Base-by-base conservation (phyloP, 202 grass and related monocot species). In the Bolboschoenoplectus hybrid region DNA sequence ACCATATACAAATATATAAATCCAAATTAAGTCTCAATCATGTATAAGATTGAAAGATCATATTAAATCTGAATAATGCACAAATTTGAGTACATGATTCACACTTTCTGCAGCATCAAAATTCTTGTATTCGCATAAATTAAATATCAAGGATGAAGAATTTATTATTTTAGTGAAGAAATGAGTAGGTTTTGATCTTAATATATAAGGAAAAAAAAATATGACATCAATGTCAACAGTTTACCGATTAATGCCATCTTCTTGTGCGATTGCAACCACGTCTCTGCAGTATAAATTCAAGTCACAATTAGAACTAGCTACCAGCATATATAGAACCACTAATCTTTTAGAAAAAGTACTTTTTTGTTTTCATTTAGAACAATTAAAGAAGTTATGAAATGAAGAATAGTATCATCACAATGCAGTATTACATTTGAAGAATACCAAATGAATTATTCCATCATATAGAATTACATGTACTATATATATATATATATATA, bases 261-360 rank as follows among this genome's bases (percentile, higher is more conserved):
- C 67, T 45, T 71, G 41, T 70, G 67, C 40, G 67, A 44, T n/a
- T 70, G 38, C 67, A 44, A 43, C 67, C 67, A 70, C 6, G 67
- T 43, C 14, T 70, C 67, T 70, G 67, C 67, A 70, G 40, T 1
- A 70, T 44, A 43, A 70, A 70, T 70, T 43, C 36, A 7, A 70
- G 3, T 6, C 4, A n/a, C 11, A 70, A n/a, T 44, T 70, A 70
- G 34, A 66, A 12, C 26, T 26, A 66, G 36, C 26, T 35, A 35
- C 62, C 34, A 34, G 26, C 11, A 66, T 26, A 26, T 26, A 26
- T 7, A 66, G 10, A 66, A 66, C 7, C 62, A 36, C 0, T 12
- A 66, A 38, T 3, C 12, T 12, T 9, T 26, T 26, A 26, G 26
- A 26, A 26, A 26, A 26, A 26, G 26, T 26, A 26, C 26, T 26